Conservation (phyloP, 768 basidiomycete species). For the Phallus indusiatus region DNA sequence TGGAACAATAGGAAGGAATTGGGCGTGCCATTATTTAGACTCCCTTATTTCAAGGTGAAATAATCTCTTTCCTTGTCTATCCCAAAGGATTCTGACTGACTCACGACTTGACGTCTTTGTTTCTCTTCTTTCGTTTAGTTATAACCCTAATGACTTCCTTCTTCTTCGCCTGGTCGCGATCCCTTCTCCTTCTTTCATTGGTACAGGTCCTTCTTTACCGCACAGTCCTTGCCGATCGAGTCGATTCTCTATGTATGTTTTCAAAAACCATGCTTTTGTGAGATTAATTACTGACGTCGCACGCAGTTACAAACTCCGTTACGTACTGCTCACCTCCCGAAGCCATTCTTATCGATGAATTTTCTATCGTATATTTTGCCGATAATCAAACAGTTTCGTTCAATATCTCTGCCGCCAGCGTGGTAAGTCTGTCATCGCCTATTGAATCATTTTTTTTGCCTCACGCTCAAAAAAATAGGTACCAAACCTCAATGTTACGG, state of each 20-base stretch:
- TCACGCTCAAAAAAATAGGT: slow-evolving; percentile 32
- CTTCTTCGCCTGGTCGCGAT: slow-evolving; percentile 73
- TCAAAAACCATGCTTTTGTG: background rate
- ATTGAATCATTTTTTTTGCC: slow-evolving; percentile 12
- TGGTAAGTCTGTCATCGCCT: slow-evolving; percentile 33
- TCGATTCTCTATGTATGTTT: slow-evolving; percentile 53
- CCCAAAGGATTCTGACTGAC: background rate
- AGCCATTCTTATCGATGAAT: slow-evolving; percentile 67
- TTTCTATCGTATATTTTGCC: slow-evolving; percentile 64
- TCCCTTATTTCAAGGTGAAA: background rate
- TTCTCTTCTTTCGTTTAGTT: background rate
- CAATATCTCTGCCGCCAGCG: slow-evolving; percentile 79
- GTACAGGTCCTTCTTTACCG: slow-evolving; percentile 22
- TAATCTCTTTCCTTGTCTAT: background rate
- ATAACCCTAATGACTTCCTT: slow-evolving; percentile 46
- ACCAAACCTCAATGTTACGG: slow-evolving; percentile 70
- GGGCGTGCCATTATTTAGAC: slow-evolving; percentile 5
- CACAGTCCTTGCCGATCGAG: slow-evolving; percentile 35
- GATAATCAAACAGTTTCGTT: slow-evolving; percentile 69
- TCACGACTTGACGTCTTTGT: slow-evolving; percentile 5
- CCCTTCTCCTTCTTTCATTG: slow-evolving; percentile 29
- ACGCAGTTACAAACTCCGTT: slow-evolving; percentile 74
- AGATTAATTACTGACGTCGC: background rate
- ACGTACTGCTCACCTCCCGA: slow-evolving; percentile 80
- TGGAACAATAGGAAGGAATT: slow-evolving; percentile 5